Conservation (phyloP, 2,329 filamentous ascomycete genomes). For the Coniochaeta sp. region DNA sequence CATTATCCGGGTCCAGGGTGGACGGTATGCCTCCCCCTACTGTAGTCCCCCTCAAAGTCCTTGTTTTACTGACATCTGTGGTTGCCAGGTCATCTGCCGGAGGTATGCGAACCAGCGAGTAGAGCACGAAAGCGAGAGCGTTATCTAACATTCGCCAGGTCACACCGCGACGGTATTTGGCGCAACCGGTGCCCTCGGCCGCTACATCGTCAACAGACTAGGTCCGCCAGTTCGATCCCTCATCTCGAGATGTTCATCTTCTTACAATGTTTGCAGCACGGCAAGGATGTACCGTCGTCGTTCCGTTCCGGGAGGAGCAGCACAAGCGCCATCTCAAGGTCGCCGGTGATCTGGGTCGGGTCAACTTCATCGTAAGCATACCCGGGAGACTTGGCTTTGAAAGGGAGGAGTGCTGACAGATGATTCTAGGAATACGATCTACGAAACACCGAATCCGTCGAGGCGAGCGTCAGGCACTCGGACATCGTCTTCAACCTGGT, state of each 20-base stretch:
- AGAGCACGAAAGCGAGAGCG: constrained; percentile 2
- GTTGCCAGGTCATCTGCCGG: constrained; percentile 67
- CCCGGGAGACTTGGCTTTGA: not conserved
- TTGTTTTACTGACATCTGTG: constrained; percentile 4
- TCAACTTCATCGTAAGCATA: constrained; percentile 71
- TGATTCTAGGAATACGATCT: constrained; percentile 77
- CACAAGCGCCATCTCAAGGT: constrained; percentile 94
- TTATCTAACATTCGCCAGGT: constrained; percentile 41
- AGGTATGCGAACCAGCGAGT: constrained; percentile 47
- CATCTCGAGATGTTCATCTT: constrained; percentile 4
- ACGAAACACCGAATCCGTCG: constrained; percentile 88
- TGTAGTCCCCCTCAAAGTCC: constrained; percentile 14
- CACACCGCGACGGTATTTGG: constrained; percentile 98
- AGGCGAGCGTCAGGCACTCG: constrained; percentile 93
- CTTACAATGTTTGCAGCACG: constrained; percentile 53
- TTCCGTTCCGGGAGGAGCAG: constrained; percentile 97
- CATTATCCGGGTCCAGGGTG: constrained; percentile 80
- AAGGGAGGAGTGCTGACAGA: constrained; percentile 9
- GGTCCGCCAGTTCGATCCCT: constrained; percentile 37
- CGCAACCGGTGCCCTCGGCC: constrained; percentile 88
- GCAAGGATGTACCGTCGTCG: constrained; percentile 86
- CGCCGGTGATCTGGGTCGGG: constrained; percentile 84
- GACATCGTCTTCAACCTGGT: constrained; percentile 97
- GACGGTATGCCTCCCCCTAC: constrained; percentile 54
- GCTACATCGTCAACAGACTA: constrained; percentile 95